These are phyloP conservation scores for Mycena chlorophos DNA, from an alignment of 768 basidiomycete genomes.

Conservation along the genomic window DNA sequence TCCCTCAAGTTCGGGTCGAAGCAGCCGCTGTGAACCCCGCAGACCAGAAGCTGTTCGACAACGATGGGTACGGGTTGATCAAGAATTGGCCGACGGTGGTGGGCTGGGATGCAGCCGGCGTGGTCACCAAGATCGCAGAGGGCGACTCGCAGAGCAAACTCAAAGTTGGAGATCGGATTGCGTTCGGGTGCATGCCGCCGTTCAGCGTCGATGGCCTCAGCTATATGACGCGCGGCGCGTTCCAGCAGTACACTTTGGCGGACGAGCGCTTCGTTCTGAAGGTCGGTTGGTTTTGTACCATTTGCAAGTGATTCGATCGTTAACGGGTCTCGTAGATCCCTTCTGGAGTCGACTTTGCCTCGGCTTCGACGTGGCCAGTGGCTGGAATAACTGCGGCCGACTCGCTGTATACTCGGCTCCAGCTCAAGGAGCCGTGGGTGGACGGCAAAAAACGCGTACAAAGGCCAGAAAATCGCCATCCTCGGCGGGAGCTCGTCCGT, in stretches of 20 bases:
- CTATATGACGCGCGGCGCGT: conserved; percentile 2
- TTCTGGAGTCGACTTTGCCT: background rate
- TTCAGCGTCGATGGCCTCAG: background rate
- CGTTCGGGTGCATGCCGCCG: background rate
- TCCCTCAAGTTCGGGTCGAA: conserved; percentile 9
- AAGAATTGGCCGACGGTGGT: conserved; percentile 37
- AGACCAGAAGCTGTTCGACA: conserved; percentile 4
- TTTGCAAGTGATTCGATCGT: background rate
- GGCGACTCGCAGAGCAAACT: conserved; percentile 30
- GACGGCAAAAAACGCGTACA: conserved; percentile 8
- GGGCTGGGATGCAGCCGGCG: conserved; percentile 39
- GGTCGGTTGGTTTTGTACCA: conserved; percentile 5
- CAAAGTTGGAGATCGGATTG: conserved; percentile 42
- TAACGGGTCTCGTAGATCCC: background rate
- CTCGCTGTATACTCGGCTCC: conserved; percentile 9
- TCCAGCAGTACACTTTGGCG: conserved; percentile 9
- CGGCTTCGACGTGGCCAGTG: conserved; percentile 6
- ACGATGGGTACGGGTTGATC: conserved; percentile 22
- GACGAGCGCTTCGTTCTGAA: background rate
- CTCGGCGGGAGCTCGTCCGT: conserved; percentile 12
- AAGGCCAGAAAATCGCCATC: conserved; percentile 8
- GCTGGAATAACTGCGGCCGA: conserved; percentile 8
- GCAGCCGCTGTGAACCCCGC: conserved; percentile 11
- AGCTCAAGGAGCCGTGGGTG: conserved; percentile 4
- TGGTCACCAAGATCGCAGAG: conserved; percentile 39